A percentile compares a stretch with the other conserved stretches of the same genome.
Conservation (phyloP, 2,329 filamentous ascomycete genomes). For the Colletotrichum sp. region DNA sequence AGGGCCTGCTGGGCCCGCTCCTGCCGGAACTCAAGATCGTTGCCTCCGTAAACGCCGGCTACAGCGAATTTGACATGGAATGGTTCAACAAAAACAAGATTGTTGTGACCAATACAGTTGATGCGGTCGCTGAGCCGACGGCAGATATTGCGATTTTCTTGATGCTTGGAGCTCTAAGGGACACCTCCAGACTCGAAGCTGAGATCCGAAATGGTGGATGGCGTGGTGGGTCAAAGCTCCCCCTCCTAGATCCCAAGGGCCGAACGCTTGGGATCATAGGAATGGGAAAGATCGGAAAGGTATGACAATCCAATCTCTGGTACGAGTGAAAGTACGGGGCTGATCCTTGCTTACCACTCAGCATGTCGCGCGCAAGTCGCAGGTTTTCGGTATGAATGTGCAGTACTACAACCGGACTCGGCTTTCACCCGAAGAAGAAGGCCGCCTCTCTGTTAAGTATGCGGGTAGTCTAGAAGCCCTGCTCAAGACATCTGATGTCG, state of each 20-base stretch:
- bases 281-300: neutral
- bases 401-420: fast-evolving
- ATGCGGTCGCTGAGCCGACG: neutral
- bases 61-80: neutral
- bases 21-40: neutral
- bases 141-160: neutral
- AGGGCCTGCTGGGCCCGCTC: neutral
- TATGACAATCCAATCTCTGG: fast-evolving
- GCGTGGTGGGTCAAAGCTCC: neutral
- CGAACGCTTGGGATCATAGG: neutral
- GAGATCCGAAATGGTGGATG: neutral
- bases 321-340: neutral
- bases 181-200: neutral
- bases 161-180: neutral
- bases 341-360: neutral
- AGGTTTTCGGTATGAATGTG: neutral
- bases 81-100: neutral
- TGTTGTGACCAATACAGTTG: fast-evolving
- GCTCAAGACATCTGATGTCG: neutral
- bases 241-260: neutral
- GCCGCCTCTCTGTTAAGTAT: fast-evolving
- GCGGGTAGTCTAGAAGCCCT: neutral
- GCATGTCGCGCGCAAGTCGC: neutral
- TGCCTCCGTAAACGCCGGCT: neutral
- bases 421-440: neutral